Base-by-base conservation (phyloP, 257 asterid genomes). In the Fraxinus americana region DNA sequence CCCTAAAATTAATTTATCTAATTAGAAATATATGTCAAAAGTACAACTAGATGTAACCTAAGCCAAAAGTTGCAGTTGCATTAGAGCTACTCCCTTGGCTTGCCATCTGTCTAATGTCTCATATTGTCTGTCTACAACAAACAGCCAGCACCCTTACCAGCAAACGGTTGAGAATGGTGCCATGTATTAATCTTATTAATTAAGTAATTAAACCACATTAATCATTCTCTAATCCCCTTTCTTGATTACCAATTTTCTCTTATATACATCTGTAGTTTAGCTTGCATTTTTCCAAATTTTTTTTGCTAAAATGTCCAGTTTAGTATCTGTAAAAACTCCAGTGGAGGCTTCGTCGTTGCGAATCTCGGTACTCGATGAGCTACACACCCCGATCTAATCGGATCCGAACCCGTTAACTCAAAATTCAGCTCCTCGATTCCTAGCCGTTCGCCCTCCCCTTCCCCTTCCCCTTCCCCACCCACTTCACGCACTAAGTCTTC, bases 401-500 rank as follows among this genome's bases (percentile, higher is more conserved):
- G 87, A 89, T 91, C 99, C 87, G 95, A 92, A 13, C 86, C 83
- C 38, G 83, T 71, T 7, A 84, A 79, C 87, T 86, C 85, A 16
- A 91, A 81, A 73, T 52, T 88, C 67, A 85, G 67, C 82, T 91
- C 97, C 29, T 94, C 96, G 32, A 92, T 90, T 23, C 81, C 86
- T 41, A 92, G 96, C 72, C 87, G 97, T 38, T 97, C 97, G 7
- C 90, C 98, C 0, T 92, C 99, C 5, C 98, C 97, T 0, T 90
- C 99, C 50, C 97, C 98, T 27, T 93, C 98, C 35, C n/a, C n/a
- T n/a, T n/a, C n/a, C n/a, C n/a, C n/a, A n/a, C n/a, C n/a, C n/a
- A 84, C 94, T 79, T 95, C 99, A 67, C 94, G 97, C 57, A 92
- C 91, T 54, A 93, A 93, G 71, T 97, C 97, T 32, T 92, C 99